Base-by-base conservation (phyloP, 2,329 filamentous ascomycete genomes). In the Lomentospora prolificans region DNA sequence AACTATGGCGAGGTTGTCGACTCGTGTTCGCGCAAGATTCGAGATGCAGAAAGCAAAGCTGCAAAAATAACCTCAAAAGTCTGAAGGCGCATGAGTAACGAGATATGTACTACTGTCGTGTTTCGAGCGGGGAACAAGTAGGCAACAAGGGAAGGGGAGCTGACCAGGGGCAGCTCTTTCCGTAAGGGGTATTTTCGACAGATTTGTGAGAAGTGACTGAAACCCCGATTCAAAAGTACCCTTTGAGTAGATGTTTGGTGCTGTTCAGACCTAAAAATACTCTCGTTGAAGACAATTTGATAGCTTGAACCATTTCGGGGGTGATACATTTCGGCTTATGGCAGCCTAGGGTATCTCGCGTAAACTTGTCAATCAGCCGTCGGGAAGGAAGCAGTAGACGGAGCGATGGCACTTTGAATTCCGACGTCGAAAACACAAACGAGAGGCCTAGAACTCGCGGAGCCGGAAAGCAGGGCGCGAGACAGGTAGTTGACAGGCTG, bases 181-280 rank as follows among this genome's bases (percentile, higher is more conserved):
- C 44, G 44, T n/a, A 48, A 48, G 22, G n/a, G 22, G 44, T n/a
- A 27, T 48, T 22, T n/a, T 48, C 44, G 17, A 48, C 17, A 25
- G 44, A 48, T 48, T 48, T 48, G 44, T 48, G 44, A 48, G 22
- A 48, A 22, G 44, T 48, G 44, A 48, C 44, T 48, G 44, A 48
- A 48, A 22, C 22, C 22, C 17, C 10, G 6, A 48, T 48, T 33
- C n/a, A 48, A 22, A 25, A 48, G 22, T 48, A 25, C 44, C 22
- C 10, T 22, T 10, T 5, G 12, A 22, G 22, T 14, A 25, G 9
- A 19, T 41, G n/a, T 19, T 19, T 14, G 36, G 36, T 17, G n/a
- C 4, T 17, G n/a, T n/a, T 41, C 36, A 14, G 36, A 12, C 36
- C n/a, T 17, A 41, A 41, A 41, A 17, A 17, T 41, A 17, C 36